Conservation (phyloP, 495 filamentous ascomycete genomes). For the Daldinia decipiens region DNA sequence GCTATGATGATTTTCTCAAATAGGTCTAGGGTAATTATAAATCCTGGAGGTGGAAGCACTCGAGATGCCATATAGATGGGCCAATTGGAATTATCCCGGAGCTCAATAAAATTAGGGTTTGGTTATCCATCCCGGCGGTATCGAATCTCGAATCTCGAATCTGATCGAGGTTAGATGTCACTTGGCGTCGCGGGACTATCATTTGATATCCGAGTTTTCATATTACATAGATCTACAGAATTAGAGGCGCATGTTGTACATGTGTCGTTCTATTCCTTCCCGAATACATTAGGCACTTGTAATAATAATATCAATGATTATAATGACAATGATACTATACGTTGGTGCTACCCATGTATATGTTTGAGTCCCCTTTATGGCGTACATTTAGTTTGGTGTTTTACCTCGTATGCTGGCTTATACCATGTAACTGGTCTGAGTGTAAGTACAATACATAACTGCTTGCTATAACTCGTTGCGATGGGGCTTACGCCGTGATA, state of each 20-base stretch:
- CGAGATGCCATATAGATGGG: slow-evolving; percentile 13
- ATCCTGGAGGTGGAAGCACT: background rate
- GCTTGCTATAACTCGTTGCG: background rate
- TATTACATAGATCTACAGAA: background rate
- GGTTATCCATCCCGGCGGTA: slow-evolving; percentile 19
- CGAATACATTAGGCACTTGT: no score
- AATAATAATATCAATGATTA: background rate
- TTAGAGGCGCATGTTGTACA: background rate
- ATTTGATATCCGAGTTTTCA: slow-evolving; percentile 5
- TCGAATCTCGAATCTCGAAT: slow-evolving; percentile 12
- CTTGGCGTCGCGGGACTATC: background rate
- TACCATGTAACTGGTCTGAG: no score
- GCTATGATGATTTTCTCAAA: background rate
- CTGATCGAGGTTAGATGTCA: slow-evolving; percentile 1
- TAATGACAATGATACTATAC: background rate
- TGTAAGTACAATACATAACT: background rate
- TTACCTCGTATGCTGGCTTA: no score
- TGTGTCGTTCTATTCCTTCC: no score
- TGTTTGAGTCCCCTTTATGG: no score
- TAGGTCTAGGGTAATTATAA: background rate
- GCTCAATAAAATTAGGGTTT: slow-evolving; percentile 7
- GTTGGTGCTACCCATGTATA: no score
- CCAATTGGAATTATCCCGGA: slow-evolving; percentile 18
- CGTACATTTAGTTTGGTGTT: no score
- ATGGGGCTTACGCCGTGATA: background rate